A percentile compares a stretch with the other conserved stretches of the same genome.
These are phyloP conservation scores for Microascus cirrosus DNA, from an alignment of 2,329 filamentous ascomycete species.

Conservation along the genomic window DNA sequence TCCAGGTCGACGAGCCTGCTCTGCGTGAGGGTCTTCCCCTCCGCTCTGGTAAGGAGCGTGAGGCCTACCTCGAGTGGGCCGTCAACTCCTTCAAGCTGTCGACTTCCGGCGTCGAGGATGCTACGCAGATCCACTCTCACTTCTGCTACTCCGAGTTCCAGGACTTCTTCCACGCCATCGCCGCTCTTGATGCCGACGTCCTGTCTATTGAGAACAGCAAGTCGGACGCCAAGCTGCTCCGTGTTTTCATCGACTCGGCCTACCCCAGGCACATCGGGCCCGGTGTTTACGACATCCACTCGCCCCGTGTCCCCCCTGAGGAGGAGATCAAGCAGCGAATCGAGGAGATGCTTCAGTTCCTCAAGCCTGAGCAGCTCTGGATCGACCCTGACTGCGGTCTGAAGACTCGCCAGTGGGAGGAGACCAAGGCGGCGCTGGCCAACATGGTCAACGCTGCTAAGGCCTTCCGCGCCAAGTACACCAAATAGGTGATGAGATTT, in stretches of 20 bases:
- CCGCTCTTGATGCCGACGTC: conserved; percentile 93
- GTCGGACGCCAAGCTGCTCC: conserved; percentile 97
- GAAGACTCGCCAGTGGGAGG: conserved; percentile 97
- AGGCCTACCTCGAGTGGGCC: conserved; percentile 94
- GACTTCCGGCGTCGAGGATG: conserved; percentile 85
- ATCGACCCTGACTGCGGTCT: conserved; percentile 99
- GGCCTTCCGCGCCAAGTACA: conserved; percentile 84
- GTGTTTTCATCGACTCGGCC: conserved; percentile 94
- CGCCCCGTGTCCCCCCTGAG: conserved; percentile 90
- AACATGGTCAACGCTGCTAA: conserved; percentile 99
- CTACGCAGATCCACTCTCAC: conserved; percentile 98
- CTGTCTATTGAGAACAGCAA: conserved; percentile 99
- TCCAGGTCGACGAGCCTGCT: conserved; percentile 98
- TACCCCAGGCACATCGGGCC: conserved; percentile 98
- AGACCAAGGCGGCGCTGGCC: conserved; percentile 90
- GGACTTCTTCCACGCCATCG: conserved; percentile 99
- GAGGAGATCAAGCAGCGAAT: conserved; percentile 98
- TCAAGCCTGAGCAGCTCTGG: conserved; percentile 98
- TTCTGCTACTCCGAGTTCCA: conserved; percentile 99
- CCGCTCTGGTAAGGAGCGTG: conserved; percentile 84
- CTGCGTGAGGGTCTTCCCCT: conserved; percentile 99
- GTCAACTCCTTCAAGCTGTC: conserved; percentile 97
- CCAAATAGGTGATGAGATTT: conserved; percentile 37
- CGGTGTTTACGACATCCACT: conserved; percentile 99
- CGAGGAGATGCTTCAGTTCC: conserved; percentile 94